Conservation (phyloP, 2,329 filamentous ascomycete genomes). For the Leptographium wingfieldii region DNA sequence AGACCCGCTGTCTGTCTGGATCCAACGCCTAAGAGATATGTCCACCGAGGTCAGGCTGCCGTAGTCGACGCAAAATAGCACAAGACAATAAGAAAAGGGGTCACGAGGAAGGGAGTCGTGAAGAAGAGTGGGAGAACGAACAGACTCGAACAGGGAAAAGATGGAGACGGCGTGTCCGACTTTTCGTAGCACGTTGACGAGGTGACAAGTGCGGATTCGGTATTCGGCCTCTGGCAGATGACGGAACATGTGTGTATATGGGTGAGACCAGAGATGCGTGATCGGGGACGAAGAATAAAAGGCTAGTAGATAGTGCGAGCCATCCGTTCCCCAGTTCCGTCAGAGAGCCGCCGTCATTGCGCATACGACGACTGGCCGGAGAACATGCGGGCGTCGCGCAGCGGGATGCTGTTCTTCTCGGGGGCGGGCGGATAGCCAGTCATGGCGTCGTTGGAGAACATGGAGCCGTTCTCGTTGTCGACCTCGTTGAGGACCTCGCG, state of each 20-base stretch:
- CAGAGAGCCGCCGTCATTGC: conserved; percentile 13
- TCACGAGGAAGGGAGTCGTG: not conserved
- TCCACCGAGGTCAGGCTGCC: not conserved
- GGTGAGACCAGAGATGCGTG: not conserved
- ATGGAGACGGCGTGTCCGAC: no score
- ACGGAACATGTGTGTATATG: not conserved
- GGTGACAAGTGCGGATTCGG: not conserved
- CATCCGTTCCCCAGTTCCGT: not conserved
- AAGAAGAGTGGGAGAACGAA: not conserved
- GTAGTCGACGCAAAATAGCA: not conserved
- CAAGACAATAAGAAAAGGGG: not conserved
- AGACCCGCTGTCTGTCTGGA: not conserved
- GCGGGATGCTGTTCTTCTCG: conserved; percentile 35
- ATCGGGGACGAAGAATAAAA: not conserved
- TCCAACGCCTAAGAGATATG: not conserved
- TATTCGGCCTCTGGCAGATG: not conserved
- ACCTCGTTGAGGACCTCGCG: conserved; percentile 31
- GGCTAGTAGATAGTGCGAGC: not conserved
- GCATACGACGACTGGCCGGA: conserved; percentile 14
- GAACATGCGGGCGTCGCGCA: conserved; percentile 32
- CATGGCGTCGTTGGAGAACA: conserved; percentile 18
- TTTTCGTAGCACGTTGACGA: no score
- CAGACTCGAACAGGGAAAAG: not conserved
- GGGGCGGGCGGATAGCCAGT: not conserved
- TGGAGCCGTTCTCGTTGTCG: conserved; percentile 10